Conservation (phyloP, 176 grass and related monocot genomes). For the Microstegium vimineum region DNA sequence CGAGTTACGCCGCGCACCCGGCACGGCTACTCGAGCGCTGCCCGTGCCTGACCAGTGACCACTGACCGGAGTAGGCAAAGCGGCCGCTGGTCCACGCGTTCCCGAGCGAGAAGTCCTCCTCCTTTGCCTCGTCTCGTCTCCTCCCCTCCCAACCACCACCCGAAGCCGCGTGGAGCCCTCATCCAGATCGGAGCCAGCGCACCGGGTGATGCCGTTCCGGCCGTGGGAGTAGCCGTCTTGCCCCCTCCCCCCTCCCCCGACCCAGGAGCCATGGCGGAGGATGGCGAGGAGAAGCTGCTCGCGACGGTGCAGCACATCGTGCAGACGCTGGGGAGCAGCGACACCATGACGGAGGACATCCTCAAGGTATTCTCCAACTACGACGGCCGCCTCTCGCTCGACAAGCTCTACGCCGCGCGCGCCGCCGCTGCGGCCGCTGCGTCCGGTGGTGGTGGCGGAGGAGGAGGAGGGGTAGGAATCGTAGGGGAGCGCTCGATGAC, state of each 20-base stretch:
- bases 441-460: not conserved
- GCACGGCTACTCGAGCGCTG: slow-evolving; percentile 11
- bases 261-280: slow-evolving; percentile 64
- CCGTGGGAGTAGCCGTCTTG: not conserved
- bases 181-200: slow-evolving; percentile 19
- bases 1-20: slow-evolving; percentile 1
- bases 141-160: not conserved
- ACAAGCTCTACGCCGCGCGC: slow-evolving; percentile 70
- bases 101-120: not conserved
- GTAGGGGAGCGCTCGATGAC: slow-evolving; percentile 37
- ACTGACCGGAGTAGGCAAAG: not conserved
- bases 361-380: slow-evolving; percentile 92
- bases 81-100: slow-evolving; percentile 28
- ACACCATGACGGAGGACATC: slow-evolving; percentile 95
- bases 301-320: slow-evolving; percentile 82
- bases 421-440: not conserved
- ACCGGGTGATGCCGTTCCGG: not conserved
- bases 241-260: not conserved
- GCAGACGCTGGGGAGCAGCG: slow-evolving; percentile 72
- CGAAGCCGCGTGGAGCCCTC: slow-evolving; percentile 36
- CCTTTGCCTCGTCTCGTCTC: not conserved
- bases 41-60: not conserved
- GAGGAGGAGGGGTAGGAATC: not conserved
- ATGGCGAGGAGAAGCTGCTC: slow-evolving; percentile 95
- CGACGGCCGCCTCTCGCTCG: slow-evolving; percentile 81